Conservation (phyloP, 2,329 filamentous ascomycete genomes). For the Phialophora verrucosa region DNA sequence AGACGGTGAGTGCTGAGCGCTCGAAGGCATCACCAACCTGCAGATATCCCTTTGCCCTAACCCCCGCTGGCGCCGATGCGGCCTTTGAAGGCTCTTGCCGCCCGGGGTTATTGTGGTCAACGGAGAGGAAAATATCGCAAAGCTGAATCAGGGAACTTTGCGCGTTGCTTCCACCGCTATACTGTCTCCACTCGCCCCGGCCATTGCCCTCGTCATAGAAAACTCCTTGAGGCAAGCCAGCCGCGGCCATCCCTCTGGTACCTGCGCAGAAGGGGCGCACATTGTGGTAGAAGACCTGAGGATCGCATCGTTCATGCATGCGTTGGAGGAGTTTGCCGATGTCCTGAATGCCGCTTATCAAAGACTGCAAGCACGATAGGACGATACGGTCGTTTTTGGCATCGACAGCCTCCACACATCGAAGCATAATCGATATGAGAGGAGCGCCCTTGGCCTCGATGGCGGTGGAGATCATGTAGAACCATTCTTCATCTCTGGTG, state of each 20-base stretch:
- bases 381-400: conserved; percentile 47
- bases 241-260: conserved; percentile 60
- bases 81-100: conserved; percentile 37
- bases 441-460: conserved; percentile 59
- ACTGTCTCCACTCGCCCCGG: conserved; percentile 56
- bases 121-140: conserved; percentile 59
- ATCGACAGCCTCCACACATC: conserved; percentile 54
- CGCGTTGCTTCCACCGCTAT: conserved; percentile 61
- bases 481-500: conserved; percentile 53
- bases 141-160: conserved; percentile 62
- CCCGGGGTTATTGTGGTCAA: conserved; percentile 54
- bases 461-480: conserved; percentile 59
- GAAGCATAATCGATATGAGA: conserved; percentile 53
- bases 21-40: conserved; percentile 39
- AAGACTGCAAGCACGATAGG: conserved; percentile 48
- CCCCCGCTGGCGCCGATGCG: conserved; percentile 28
- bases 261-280: conserved; percentile 60
- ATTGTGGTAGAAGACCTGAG: conserved; percentile 58
- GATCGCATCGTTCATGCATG: conserved; percentile 59
- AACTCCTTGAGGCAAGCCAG: conserved; percentile 58
- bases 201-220: conserved; percentile 59
- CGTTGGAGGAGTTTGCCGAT: conserved; percentile 52
- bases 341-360: conserved; percentile 51
- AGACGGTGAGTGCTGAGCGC: not conserved
- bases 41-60: conserved; percentile 40